phyloP scores from a whole-genome alignment of 1,284 basidiomycete genomes.

The Ceraceosorus bombacis region DNA sequence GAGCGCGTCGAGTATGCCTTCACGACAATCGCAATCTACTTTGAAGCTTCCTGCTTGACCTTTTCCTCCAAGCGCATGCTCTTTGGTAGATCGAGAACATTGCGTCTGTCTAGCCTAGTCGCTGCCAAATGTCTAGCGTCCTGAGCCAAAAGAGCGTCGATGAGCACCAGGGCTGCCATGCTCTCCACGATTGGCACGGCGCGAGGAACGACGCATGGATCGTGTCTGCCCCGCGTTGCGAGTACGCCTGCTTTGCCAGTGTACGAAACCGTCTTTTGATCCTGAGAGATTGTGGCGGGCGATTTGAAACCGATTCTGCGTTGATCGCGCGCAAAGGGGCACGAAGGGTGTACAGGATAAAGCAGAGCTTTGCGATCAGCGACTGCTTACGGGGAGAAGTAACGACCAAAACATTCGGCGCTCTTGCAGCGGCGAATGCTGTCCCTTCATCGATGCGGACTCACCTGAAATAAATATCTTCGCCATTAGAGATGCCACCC shows the following conservation, averaged over 20 bases:
- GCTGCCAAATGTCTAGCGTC: conserved; percentile 27
- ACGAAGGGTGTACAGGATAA: background rate
- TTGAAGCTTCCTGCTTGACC: conserved; percentile 1
- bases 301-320: conserved; percentile 89
- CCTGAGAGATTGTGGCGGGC: conserved; percentile 92
- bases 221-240: conserved; percentile 85
- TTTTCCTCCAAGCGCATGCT: conserved; percentile 35
- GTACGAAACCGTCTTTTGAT: conserved; percentile 84
- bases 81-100: conserved; percentile 31
- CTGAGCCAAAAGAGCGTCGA: conserved; percentile 58
- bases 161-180: conserved; percentile 90
- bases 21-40: too few relatives aligned
- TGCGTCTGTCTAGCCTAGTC: conserved; percentile 15
- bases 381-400: background rate
- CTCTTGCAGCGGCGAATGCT: background rate
- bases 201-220: conserved; percentile 90
- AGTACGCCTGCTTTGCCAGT: conserved; percentile 79
- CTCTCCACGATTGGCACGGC: conserved; percentile 98
- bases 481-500: conserved; percentile 95
- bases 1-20: too few relatives aligned
- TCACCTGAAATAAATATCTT: conserved; percentile 93
- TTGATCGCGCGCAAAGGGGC: background rate
- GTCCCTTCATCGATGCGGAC: conserved; percentile 20
- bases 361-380: background rate
- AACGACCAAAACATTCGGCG: conserved; percentile 1